A percentile compares a stretch with the other conserved stretches of the same genome.
phyloP scores from a whole-genome alignment of 768 basidiomycete species.

The Asterophora parasitica region DNA sequence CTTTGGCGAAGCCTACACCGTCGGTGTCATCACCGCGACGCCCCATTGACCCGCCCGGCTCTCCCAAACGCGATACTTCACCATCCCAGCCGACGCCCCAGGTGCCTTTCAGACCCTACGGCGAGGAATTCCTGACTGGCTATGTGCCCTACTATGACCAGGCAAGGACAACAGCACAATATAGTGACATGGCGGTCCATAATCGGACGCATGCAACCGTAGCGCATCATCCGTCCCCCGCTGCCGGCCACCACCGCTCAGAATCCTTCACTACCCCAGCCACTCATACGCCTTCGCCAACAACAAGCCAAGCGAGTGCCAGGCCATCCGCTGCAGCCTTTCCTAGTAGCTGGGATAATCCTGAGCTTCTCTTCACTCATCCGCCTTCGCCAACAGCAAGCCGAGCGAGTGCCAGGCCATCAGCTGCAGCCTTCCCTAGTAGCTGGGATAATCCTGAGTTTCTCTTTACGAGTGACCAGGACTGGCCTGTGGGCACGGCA shows the following conservation, averaged over 20 bases:
- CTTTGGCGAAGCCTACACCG: neutral
- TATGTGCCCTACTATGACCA: constrained; percentile 13
- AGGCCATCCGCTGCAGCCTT: neutral
- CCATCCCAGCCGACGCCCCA: neutral
- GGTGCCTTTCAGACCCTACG: neutral
- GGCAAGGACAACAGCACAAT: constrained; percentile 7
- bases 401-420: neutral
- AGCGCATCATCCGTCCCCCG: neutral
- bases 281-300: neutral
- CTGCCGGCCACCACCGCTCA: neutral
- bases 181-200: constrained; percentile 3
- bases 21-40: neutral
- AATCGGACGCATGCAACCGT: neutral
- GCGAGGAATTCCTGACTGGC: constrained; percentile 12
- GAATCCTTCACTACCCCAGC: neutral
- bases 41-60: neutral
- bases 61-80: neutral
- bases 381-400: neutral
- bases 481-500: no score
- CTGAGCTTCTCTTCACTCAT: no score
- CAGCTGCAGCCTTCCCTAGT: neutral
- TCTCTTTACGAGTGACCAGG: no score
- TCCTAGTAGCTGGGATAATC: no score
- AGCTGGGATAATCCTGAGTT: no score
- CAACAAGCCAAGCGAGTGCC: neutral